Conservation (phyloP, 495 filamentous ascomycete genomes). For the Saxophila tyrrhenica region DNA sequence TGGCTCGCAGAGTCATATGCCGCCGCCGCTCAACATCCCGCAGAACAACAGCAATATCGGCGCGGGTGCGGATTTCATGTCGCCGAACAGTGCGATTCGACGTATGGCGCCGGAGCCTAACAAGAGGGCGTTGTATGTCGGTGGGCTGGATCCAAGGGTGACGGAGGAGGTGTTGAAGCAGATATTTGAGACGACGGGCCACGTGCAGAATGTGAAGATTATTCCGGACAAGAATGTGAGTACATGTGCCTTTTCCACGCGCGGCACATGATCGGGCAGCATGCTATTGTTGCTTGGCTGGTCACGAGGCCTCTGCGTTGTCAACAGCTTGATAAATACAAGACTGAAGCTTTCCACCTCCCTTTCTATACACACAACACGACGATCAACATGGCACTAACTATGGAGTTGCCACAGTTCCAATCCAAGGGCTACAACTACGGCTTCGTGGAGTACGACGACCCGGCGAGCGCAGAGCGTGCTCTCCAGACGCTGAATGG, state of each 20-base stretch:
- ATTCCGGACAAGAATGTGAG: constrained; percentile 98
- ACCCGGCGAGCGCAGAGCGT: constrained; percentile 88
- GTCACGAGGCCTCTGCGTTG: too few relatives aligned
- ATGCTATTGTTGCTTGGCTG: too few relatives aligned
- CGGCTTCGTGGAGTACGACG: constrained; percentile 98
- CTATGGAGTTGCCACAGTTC: constrained; percentile 31
- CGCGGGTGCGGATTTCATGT: constrained; percentile 41
- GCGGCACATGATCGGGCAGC: not conserved
- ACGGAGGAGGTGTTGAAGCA: constrained; percentile 95
- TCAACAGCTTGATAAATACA: not conserved
- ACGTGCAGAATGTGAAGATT: constrained; percentile 98
- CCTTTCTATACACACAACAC: not conserved
- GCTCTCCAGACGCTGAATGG: constrained; percentile 97
- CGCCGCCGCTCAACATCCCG: constrained; percentile 80
- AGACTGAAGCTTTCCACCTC: not conserved
- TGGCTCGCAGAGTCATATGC: constrained; percentile 55
- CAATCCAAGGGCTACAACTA: constrained; percentile 98
- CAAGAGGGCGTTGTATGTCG: constrained; percentile 95
- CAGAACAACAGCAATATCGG: constrained; percentile 96
- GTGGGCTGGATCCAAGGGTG: constrained; percentile 86
- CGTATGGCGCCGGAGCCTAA: constrained; percentile 96
- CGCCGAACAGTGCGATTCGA: constrained; percentile 61
- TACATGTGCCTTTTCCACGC: constrained; percentile 14
- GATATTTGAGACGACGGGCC: constrained; percentile 97
- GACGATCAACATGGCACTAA: constrained; percentile 1